phyloP scores from a whole-genome alignment of 1,284 basidiomycete genomes.

The Ganoderma lingzhi region DNA sequence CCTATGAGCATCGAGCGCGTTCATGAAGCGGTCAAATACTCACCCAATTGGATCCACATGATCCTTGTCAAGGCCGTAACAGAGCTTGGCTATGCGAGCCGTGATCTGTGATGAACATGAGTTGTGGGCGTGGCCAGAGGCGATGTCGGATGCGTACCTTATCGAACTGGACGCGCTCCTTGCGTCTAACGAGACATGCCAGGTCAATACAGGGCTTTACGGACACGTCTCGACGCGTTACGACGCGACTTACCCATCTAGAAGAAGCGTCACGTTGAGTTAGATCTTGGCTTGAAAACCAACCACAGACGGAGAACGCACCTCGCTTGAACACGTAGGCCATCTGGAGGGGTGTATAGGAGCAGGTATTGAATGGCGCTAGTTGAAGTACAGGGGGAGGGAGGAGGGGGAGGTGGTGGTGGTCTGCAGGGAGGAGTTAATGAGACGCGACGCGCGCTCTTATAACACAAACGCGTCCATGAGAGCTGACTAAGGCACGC shows the following conservation, averaged over 20 bases:
- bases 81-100: constrained; percentile 93
- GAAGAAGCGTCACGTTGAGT: constrained; percentile 17
- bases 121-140: constrained; percentile 22
- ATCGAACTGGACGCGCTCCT: constrained; percentile 89
- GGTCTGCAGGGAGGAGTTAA: constrained; percentile 40
- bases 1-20: not conserved
- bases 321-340: constrained; percentile 82
- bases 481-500: constrained; percentile 39
- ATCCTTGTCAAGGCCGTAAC: constrained; percentile 95
- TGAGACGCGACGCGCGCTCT: constrained; percentile 40
- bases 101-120: constrained; percentile 69
- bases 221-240: constrained; percentile 24
- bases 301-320: constrained; percentile 44
- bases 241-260: constrained; percentile 69
- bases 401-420: constrained; percentile 39
- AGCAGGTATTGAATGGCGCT: constrained; percentile 20
- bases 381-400: constrained; percentile 5
- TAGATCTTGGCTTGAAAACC: constrained; percentile 16
- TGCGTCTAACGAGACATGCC: constrained; percentile 59
- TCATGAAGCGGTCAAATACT: constrained; percentile 35
- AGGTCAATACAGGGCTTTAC: constrained; percentile 28
- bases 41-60: constrained; percentile 96
- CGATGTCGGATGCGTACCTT: constrained; percentile 59
- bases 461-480: constrained; percentile 38
- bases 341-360: constrained; percentile 46